Base-by-base conservation (phyloP, 176 grass and related monocot genomes). In the Phoenix roebelenii region DNA sequence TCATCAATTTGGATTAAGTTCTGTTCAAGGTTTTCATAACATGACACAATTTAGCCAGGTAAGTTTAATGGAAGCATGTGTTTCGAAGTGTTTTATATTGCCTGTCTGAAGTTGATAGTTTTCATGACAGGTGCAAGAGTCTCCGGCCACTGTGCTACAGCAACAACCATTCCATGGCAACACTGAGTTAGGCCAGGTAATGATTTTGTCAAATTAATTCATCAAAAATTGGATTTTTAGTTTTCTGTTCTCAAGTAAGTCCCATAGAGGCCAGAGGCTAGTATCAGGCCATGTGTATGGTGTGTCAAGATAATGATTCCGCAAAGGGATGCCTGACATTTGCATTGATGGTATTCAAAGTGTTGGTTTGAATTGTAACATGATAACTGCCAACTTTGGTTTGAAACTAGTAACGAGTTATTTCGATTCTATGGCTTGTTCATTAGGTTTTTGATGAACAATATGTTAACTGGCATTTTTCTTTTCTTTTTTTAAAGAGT, bases 11-110 rank as follows among this genome's bases (percentile, higher is more conserved):
- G 73, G 76, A 16, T 85, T 95, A 75, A 63, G 79, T 54, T 68
- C 85, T 61, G 63, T 95, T 23, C 90, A 95, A 64, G 90, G 85
- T 67, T 86, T 86, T 58, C 74, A 83, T 24, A 79, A 76, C 61
- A 86, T 95, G 54, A 56, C 82, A 4, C 82, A 87, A 29, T 89
- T 95, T 83, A 84, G 32, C 70, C 90, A 95, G 90, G 90, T 95
- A 85, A 68, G 54, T 67, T 58, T 51, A 59, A 65, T 24, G 26
- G 1, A 44, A 50, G n/a, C 30, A 23, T 3, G 57, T 50, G 59
- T 61, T 22, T 66, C 72, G 16, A 60, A 69, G 52, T 16, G 35
- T 44, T 12, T 44, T 17, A 49, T 12, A 23, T 17, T 72, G 50
- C 64, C 25, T 66, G 48, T 25, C 57, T 58, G 16, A 5, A 22